phyloP scores from a whole-genome alignment of 345 rosid genomes.

The Hirschfeldia incana region DNA sequence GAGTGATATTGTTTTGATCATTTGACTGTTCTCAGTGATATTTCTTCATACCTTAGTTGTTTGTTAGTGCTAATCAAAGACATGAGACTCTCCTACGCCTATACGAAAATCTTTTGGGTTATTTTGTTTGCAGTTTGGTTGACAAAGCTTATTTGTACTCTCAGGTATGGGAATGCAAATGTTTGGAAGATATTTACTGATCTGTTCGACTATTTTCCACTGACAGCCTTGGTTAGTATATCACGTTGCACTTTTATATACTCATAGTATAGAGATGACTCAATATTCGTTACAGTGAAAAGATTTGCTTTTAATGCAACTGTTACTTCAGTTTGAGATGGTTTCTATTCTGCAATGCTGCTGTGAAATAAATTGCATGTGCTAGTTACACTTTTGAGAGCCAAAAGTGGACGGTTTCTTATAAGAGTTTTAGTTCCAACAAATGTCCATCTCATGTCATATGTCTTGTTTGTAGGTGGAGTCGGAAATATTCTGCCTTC shows the following conservation, averaged over 20 bases:
- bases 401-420: background rate
- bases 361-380: background rate
- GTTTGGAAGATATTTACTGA: conserved; percentile 98
- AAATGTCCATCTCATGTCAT: background rate
- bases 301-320: no score
- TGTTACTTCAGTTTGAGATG: background rate
- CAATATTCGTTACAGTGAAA: no score
- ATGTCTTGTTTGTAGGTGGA: conserved; percentile 63
- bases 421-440: conserved; percentile 11
- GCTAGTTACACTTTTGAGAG: background rate
- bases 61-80: background rate
- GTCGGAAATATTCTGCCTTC: conserved; percentile 97
- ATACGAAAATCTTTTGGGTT: background rate
- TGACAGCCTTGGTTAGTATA: conserved; percentile 91
- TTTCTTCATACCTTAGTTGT: background rate
- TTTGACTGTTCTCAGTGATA: background rate
- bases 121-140: background rate
- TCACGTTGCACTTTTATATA: background rate
- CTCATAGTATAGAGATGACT: background rate
- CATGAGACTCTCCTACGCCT: background rate
- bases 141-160: conserved; percentile 32
- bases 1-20: background rate
- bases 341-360: background rate
- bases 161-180: conserved; percentile 97
- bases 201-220: conserved; percentile 95